These are phyloP conservation scores for Extremus antarcticus DNA, from an alignment of 495 filamentous ascomycete species.

Conservation along the genomic window DNA sequence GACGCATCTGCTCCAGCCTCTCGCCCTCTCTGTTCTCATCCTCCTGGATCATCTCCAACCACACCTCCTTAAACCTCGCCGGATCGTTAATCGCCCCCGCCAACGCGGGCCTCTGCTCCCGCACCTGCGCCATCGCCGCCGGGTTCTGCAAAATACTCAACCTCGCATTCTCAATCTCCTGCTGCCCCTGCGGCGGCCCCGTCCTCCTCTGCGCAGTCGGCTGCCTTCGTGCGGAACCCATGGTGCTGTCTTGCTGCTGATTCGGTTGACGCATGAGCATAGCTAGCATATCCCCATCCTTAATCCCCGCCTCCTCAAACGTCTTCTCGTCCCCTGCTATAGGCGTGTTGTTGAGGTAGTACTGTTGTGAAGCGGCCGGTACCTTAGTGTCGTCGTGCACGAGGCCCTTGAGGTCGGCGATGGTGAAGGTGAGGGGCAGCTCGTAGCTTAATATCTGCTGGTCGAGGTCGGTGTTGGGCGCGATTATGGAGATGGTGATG, in stretches of 20 bases:
- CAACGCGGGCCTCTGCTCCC: constrained; percentile 60
- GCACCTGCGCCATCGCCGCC: constrained; percentile 53
- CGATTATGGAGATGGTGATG: constrained; percentile 77
- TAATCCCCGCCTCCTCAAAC: constrained; percentile 68
- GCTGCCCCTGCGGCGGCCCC: constrained; percentile 16
- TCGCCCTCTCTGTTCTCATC: constrained; percentile 60
- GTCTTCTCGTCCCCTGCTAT: constrained; percentile 68
- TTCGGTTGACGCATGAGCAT: constrained; percentile 47
- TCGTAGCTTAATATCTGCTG: constrained; percentile 76
- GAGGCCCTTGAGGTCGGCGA: constrained; percentile 76
- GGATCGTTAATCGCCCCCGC: constrained; percentile 69
- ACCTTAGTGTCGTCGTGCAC: constrained; percentile 56
- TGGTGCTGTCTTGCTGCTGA: constrained; percentile 9
- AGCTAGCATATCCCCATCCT: constrained; percentile 85
- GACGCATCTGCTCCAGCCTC: constrained; percentile 65
- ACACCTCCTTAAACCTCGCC: constrained; percentile 59
- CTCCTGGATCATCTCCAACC: constrained; percentile 50
- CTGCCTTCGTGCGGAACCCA: constrained; percentile 9
- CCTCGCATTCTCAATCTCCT: constrained; percentile 73
- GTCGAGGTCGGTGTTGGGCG: constrained; percentile 53
- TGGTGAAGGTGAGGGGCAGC: constrained; percentile 70
- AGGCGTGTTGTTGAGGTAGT: constrained; percentile 83
- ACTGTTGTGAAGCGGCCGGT: constrained; percentile 49
- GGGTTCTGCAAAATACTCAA: constrained; percentile 73
- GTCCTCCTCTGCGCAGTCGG: constrained; percentile 26